phyloP scores from a whole-genome alignment of 2,329 filamentous ascomycete genomes.

The Hypoxylon sp. region DNA sequence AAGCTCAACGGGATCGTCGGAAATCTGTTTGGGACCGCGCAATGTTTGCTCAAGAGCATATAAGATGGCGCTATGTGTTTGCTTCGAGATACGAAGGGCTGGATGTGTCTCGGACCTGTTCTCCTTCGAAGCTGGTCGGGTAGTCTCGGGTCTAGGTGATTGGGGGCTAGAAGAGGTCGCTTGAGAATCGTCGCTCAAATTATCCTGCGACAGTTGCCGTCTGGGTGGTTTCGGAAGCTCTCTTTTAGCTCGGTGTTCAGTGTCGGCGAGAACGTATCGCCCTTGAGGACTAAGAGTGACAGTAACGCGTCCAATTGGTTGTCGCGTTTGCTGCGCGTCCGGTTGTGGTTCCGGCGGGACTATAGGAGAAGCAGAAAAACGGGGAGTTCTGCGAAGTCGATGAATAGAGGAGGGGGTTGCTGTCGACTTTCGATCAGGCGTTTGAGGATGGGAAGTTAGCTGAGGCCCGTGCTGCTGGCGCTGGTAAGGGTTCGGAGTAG shows the following conservation, averaged over 20 bases:
- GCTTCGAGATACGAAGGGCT: slow-evolving; percentile 75
- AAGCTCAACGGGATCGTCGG: slow-evolving; percentile 84
- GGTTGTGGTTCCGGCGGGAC: slow-evolving; percentile 47
- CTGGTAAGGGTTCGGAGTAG: slow-evolving; percentile 49
- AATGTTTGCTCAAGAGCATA: slow-evolving; percentile 92
- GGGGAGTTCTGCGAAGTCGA: slow-evolving; percentile 62
- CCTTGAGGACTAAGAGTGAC: slow-evolving; percentile 58
- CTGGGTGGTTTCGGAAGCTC: slow-evolving; percentile 41
- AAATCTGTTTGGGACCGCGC: slow-evolving; percentile 82
- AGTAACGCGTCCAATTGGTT: slow-evolving; percentile 50
- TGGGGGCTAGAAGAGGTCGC: slow-evolving; percentile 48
- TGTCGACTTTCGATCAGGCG: slow-evolving; percentile 50
- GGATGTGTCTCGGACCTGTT: slow-evolving; percentile 55
- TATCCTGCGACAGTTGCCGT: slow-evolving; percentile 56
- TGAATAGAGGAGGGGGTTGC: slow-evolving; percentile 56
- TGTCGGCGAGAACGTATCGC: slow-evolving; percentile 48
- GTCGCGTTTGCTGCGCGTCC: slow-evolving; percentile 40
- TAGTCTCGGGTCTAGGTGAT: slow-evolving; percentile 41
- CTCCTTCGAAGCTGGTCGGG: slow-evolving; percentile 44
- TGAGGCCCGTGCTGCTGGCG: slow-evolving; percentile 53
- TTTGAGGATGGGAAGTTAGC: slow-evolving; percentile 47
- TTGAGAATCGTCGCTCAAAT: slow-evolving; percentile 56
- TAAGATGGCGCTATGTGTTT: slow-evolving; percentile 88
- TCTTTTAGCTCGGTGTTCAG: slow-evolving; percentile 43
- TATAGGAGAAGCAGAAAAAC: slow-evolving; percentile 56